phyloP scores from a whole-genome alignment of 768 basidiomycete species.

The Ramaria sp. region DNA sequence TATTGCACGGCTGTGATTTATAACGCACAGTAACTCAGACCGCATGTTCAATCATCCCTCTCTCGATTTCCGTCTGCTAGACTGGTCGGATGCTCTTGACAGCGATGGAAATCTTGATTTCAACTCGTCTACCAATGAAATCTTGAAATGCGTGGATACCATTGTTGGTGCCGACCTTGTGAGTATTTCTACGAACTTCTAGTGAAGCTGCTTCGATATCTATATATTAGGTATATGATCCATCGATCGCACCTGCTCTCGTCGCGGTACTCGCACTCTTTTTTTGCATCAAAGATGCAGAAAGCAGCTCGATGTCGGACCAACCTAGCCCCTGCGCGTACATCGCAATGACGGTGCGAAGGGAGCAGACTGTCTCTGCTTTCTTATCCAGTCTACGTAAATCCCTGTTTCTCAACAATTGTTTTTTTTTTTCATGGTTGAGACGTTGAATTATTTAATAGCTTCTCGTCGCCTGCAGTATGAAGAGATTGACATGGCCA shows the following conservation, averaged over 20 bases:
- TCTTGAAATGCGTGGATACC: conserved; percentile 34
- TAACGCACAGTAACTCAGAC: background rate
- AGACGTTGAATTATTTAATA: background rate
- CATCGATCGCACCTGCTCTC: conserved; percentile 45
- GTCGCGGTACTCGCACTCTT: conserved; percentile 33
- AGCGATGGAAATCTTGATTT: conserved; percentile 10
- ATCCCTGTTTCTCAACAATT: background rate
- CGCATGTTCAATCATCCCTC: conserved; percentile 22
- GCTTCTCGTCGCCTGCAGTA: background rate
- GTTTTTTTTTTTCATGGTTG: background rate
- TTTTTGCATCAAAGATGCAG: conserved; percentile 13
- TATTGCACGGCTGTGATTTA: background rate
- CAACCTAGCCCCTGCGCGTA: conserved; percentile 22
- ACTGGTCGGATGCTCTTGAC: conserved; percentile 57
- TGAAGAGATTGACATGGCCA: background rate
- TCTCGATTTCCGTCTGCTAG: conserved; percentile 36
- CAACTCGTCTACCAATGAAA: conserved; percentile 28
- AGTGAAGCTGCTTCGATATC: conserved; percentile 6
- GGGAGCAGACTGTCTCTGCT: conserved; percentile 35
- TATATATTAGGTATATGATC: conserved; percentile 52
- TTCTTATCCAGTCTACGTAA: conserved; percentile 24
- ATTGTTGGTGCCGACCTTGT: conserved; percentile 67
- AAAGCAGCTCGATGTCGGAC: background rate
- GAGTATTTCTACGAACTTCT: conserved; percentile 12
- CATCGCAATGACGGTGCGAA: conserved; percentile 48